Percentiles rank a stretch among this genome's conserved stretches.
Conservation (phyloP, 305 asterid genomes). For the Ajuga reptans region DNA sequence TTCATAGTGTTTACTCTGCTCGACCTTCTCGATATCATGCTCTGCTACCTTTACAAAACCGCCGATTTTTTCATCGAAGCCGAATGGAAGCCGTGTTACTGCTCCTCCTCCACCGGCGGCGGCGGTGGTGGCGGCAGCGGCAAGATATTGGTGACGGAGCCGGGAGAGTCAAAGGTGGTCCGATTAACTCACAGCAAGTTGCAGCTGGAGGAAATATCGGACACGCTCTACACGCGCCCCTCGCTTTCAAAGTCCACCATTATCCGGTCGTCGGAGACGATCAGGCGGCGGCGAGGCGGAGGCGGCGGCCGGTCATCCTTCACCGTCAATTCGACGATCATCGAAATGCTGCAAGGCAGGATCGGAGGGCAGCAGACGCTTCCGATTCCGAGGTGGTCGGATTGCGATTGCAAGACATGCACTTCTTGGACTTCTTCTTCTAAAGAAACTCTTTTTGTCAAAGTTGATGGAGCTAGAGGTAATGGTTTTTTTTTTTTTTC, state of each 20-base stretch:
- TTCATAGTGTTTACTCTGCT: slow-evolving; percentile 47
- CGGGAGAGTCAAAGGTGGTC: slow-evolving; percentile 62
- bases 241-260: slow-evolving; percentile 48
- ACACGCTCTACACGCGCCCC: slow-evolving; percentile 77
- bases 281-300: slow-evolving; percentile 21
- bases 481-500: neutral
- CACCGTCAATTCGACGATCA: slow-evolving; percentile 54
- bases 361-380: slow-evolving; percentile 36
- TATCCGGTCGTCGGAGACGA: slow-evolving; percentile 13
- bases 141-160: slow-evolving; percentile 62
- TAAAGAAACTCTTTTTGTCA: slow-evolving; percentile 62
- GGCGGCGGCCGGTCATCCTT: slow-evolving; percentile 33
- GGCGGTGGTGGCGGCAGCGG: slow-evolving; percentile 40
- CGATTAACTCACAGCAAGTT: slow-evolving; percentile 45
- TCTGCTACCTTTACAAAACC: slow-evolving; percentile 54
- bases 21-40: slow-evolving; percentile 50
- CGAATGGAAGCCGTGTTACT: slow-evolving; percentile 77
- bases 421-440: slow-evolving; percentile 52
- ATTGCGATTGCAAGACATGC: slow-evolving; percentile 79
- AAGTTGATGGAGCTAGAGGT: slow-evolving; percentile 67
- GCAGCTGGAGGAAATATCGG: slow-evolving; percentile 77
- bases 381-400: slow-evolving; percentile 78
- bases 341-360: slow-evolving; percentile 64
- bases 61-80: slow-evolving; percentile 61
- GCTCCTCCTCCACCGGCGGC: slow-evolving; percentile 40